Evolutionary conservation across 495 filamentous ascomycete species (phyloP), one percentile per base, ranked within the genome.

Genomic region (Penicilliopsis zonata): DNA sequence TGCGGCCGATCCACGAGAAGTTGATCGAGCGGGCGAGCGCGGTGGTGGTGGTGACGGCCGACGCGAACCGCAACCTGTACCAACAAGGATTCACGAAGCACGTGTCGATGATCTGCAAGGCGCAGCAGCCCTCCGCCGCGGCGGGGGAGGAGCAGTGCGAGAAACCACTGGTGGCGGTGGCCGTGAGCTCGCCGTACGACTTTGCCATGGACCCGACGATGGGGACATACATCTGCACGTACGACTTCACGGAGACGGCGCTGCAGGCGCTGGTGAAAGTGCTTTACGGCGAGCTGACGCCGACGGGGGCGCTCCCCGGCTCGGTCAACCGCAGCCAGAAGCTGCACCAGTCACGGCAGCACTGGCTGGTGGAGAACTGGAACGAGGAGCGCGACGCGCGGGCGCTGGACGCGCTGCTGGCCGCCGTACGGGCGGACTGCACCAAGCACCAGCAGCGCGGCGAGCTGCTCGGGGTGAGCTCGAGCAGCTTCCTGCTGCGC

Each of bases 71-170:
- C 17, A 92, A 94, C 44, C 59, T 88, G 9, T 93, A 93, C 38
- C 86, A 94, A 49, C 76, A 83, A 31, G 83, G 85, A 0, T 94
- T 94, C 49, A 82, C 86, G 16, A 94, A 92, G 49, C 86, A 94
- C 41, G 79, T 92, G 15, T 75, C 84, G n/a, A 86, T 87, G 78
- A 86, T 93, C 53, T 93, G 86, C 53, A 86, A 82, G 53, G 80
- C 78, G 16, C 66, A 72, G 32, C 67, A 61, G 30, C 61, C 65
- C 7, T 48, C 60, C 5, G 53, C 68, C 5, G 71, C 69, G 3
- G n/a, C n/a, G n/a, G n/a, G n/a, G n/a, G n/a, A n/a, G n/a, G 72
- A 78, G 36, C 67, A 64, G 35, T 50, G 55, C 5, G 72, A 74
- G 43, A 78, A 74, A 45, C 76, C 76, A 4, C 55, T 94, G 18